These are phyloP conservation scores for Macrophomina tecta DNA, from an alignment of 2,329 filamentous ascomycete species.

Conservation along the genomic window DNA sequence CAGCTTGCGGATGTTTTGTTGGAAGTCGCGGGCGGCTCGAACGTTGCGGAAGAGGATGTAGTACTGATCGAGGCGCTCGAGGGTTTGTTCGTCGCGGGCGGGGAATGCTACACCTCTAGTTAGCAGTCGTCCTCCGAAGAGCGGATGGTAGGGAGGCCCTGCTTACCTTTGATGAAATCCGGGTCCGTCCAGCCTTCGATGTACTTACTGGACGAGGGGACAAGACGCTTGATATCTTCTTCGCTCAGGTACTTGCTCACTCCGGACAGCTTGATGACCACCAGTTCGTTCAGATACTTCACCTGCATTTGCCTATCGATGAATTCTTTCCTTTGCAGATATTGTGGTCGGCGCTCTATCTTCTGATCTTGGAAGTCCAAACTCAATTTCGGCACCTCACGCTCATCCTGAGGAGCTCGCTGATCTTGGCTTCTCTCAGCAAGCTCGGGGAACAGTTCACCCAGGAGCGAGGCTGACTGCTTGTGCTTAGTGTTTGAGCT, in stretches of 20 bases:
- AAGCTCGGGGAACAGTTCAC: slow-evolving; percentile 23
- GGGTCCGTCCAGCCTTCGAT: slow-evolving; percentile 69
- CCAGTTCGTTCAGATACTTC: slow-evolving; percentile 15
- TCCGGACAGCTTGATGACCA: slow-evolving; percentile 33
- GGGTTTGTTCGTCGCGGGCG: slow-evolving; percentile 66
- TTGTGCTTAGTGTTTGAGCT: neutral
- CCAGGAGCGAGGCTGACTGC: neutral
- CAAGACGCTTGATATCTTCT: slow-evolving; percentile 74
- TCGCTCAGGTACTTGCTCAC: slow-evolving; percentile 66
- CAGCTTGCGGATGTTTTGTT: slow-evolving; percentile 59
- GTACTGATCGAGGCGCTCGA: slow-evolving; percentile 69
- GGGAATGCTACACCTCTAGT: slow-evolving; percentile 59
- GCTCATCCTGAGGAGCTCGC: neutral
- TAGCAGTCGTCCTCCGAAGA: too few relatives aligned
- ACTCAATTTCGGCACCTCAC: slow-evolving; percentile 8
- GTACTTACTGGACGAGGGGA: slow-evolving; percentile 62
- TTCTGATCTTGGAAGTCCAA: slow-evolving; percentile 3
- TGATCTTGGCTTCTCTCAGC: neutral
- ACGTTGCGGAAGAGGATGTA: slow-evolving; percentile 70
- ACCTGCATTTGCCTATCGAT: neutral
- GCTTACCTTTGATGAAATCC: slow-evolving; percentile 63
- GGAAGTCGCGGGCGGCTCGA: slow-evolving; percentile 67
- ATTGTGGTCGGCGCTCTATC: neutral
- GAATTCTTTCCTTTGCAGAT: neutral
- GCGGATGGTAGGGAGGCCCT: too few relatives aligned